These are phyloP conservation scores for Chaetomium sp. DNA, from an alignment of 2,329 filamentous ascomycete genomes.

Conservation along the genomic window DNA sequence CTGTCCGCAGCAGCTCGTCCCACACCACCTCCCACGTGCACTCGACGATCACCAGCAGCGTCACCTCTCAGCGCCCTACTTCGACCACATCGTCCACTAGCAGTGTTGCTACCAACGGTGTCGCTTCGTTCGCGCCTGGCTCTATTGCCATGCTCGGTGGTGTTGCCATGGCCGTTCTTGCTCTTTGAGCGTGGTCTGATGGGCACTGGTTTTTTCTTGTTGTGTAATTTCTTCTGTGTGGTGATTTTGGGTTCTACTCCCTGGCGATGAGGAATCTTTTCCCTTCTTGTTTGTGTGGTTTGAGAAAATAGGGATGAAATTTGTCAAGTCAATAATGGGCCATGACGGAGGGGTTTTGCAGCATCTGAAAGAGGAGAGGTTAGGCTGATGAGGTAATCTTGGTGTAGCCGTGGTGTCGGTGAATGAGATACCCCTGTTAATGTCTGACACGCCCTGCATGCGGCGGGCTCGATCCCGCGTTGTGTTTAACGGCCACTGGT, in stretches of 20 bases:
- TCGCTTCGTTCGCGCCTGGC: constrained; percentile 36
- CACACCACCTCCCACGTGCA: constrained; percentile 11
- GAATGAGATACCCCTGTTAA: constrained; percentile 7
- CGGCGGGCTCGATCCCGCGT: background rate
- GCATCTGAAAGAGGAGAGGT: background rate
- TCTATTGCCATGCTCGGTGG: constrained; percentile 22
- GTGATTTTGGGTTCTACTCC: background rate
- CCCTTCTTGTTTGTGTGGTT: too few species aligned
- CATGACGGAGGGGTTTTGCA: background rate
- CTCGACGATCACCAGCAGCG: constrained; percentile 18
- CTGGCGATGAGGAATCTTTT: background rate
- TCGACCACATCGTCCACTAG: constrained; percentile 6
- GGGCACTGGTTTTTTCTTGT: too few species aligned
- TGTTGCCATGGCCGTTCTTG: constrained; percentile 23
- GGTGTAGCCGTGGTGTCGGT: constrained; percentile 4
- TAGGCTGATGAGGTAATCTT: background rate
- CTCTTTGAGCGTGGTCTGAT: constrained; percentile 15
- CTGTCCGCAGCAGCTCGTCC: constrained; percentile 12
- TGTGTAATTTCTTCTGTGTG: background rate
- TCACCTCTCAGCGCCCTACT: constrained; percentile 8
- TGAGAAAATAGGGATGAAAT: background rate
- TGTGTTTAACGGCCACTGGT: background rate
- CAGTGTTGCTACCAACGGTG: constrained; percentile 28
- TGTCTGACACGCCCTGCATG: background rate
- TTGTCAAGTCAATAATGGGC: background rate